Evolutionary conservation across 2,329 filamentous ascomycete genomes (phyloP), one percentile per base, ranked within the genome.

Genomic region (Hyphodiscus sp.): DNA sequence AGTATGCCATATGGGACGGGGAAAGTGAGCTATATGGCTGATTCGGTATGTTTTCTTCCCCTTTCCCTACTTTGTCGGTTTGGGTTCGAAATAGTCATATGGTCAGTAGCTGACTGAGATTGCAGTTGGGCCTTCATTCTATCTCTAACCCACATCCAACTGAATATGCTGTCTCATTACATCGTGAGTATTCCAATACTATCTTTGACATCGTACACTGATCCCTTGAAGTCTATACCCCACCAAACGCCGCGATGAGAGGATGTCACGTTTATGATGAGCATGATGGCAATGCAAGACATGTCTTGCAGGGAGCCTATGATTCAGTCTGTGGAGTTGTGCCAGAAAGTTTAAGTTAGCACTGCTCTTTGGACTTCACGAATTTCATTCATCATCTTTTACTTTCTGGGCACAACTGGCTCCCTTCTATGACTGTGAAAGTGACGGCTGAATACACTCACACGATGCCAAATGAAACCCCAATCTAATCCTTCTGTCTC

Each of bases 21-120:
- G 59, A 76, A 86, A 57, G 90, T 96, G 20, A 85, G 90, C 15
- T 96, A 96, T 70, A 96, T 96, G 84, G 87, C 89, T 44, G 91
- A 96, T 69, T 80, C 88, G 46, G 61, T 64, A 45, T 43, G 55
- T 55, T 16, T n/a, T 41, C 18, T 29, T 18, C 7, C 30, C 46
- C 19, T 15, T 20, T 30, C 13, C 23, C 20, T 18, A 38, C n/a
- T 50, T 18, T 33, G 20, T 20, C 15, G 3, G 3, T 26, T 8
- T 26, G 23, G 23, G 4, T 8, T 26, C 23, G 23, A 26, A 26
- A 8, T 3, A 26, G 11, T 53, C 33, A 19, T 15, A 29, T 23
- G 1, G 29, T 19, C 18, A 1, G 45, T 5, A 41, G 13, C 29
- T 38, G 18, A 47, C 16, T 38, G 5, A 4, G 33, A 13, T 4